Evolutionary conservation across 73 alveolate genomes (phyloP).

Genomic region (Stentor coeruleus): DNA sequence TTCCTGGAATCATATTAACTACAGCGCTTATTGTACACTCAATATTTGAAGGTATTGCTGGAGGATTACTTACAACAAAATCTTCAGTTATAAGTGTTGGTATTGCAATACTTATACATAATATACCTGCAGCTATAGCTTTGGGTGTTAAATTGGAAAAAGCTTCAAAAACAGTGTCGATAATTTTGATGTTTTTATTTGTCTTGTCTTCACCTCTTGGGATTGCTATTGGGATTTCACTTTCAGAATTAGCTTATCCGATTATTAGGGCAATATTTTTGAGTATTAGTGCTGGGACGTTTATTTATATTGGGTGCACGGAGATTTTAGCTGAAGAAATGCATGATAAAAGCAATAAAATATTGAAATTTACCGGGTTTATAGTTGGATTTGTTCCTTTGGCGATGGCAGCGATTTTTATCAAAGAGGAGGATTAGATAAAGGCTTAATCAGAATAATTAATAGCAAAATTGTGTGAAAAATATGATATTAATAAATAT

Average conservation of each 20-base stretch:
- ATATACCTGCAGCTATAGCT: conserved; percentile 88
- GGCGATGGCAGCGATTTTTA: neutral
- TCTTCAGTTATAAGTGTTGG: conserved; percentile 28
- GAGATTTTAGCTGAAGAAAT: conserved; percentile 74
- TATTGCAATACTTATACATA: conserved; percentile 73
- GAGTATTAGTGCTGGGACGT: conserved; percentile 70
- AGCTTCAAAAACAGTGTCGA: conserved; percentile 6
- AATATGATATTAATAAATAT: too few relatives aligned
- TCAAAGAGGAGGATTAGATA: neutral
- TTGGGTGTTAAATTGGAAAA: conserved; percentile 64
- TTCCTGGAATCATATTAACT: conserved; percentile 44
- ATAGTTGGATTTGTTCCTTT: neutral
- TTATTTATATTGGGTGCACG: conserved; percentile 63
- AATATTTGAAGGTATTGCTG: conserved; percentile 90
- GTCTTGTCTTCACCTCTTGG: conserved; percentile 56
- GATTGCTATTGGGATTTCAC: conserved; percentile 37
- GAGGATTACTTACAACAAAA: conserved; percentile 38
- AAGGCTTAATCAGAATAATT: too few relatives aligned
- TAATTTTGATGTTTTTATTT: conserved; percentile 34
- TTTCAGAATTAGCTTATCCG: neutral
- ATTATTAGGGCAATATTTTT: conserved; percentile 42
- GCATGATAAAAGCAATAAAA: too few relatives aligned
- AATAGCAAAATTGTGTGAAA: too few relatives aligned
- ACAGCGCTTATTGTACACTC: conserved; percentile 81
- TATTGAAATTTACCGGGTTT: neutral